These are phyloP conservation scores for Castanopsis chinensis DNA, from an alignment of 306 rosid genomes.

Conservation along the genomic window DNA sequence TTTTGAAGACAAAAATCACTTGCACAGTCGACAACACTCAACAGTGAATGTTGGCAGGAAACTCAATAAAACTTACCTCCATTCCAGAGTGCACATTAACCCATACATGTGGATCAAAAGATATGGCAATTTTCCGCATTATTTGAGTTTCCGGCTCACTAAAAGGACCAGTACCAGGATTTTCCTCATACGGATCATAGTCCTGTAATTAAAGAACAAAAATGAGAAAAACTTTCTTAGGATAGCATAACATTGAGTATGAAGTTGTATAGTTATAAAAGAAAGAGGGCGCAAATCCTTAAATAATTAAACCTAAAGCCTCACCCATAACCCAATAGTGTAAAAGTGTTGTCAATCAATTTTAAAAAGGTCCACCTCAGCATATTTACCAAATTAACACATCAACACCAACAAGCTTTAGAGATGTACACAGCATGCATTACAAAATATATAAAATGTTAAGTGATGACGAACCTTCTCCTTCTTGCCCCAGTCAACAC, in stretches of 20 bases:
- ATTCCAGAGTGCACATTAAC: slow-evolving; percentile 97
- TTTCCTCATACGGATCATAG: slow-evolving; percentile 97
- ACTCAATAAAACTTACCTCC: slow-evolving; percentile 57
- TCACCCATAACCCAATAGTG: not conserved
- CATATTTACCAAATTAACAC: not conserved
- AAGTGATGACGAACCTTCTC: slow-evolving; percentile 63
- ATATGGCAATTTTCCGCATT: slow-evolving; percentile 81
- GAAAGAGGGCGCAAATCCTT: slow-evolving; percentile 11
- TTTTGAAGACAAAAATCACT: slow-evolving; percentile 6
- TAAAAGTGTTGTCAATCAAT: not conserved
- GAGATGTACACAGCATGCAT: slow-evolving; percentile 7
- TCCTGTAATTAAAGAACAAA: slow-evolving; percentile 51
- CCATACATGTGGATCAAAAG: slow-evolving; percentile 96
- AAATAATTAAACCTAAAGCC: not conserved
- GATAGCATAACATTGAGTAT: not conserved
- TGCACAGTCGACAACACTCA: not conserved
- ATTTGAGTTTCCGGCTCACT: slow-evolving; percentile 99
- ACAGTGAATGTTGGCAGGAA: not conserved
- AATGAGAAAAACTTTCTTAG: slow-evolving; percentile 11
- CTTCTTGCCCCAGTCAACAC: slow-evolving; percentile 99
- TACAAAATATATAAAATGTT: slow-evolving; percentile 1
- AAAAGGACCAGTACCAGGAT: slow-evolving; percentile 88
- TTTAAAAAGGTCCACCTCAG: not conserved
- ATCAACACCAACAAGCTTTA: slow-evolving; percentile 1
- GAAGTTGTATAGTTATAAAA: slow-evolving; percentile 3